Percentiles rank a stretch among this genome's conserved stretches.
Conservation (phyloP, 2,329 filamentous ascomycete species). For the Tolypocladium ovalisporum region DNA sequence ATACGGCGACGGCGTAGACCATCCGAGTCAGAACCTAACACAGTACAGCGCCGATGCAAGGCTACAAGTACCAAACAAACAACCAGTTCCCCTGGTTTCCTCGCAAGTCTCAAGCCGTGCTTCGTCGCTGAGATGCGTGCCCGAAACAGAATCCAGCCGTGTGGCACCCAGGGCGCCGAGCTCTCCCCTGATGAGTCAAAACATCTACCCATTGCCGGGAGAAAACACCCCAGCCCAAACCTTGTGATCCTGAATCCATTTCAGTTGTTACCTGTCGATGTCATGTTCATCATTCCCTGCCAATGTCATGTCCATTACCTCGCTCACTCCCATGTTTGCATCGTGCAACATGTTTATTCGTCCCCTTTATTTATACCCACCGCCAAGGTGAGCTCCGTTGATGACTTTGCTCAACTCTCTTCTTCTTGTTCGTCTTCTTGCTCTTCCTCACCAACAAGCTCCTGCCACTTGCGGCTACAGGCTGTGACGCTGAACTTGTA, state of each 20-base stretch:
- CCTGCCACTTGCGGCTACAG: constrained; percentile 47
- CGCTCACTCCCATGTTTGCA: neutral
- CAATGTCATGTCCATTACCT: neutral
- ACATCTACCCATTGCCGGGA: neutral
- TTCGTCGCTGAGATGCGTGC: too few relatives aligned
- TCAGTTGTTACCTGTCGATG: neutral
- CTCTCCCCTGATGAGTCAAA: neutral
- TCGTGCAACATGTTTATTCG: neutral
- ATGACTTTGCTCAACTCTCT: too few relatives aligned
- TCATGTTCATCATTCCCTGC: neutral
- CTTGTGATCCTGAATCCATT: too few relatives aligned
- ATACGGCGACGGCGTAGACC: neutral
- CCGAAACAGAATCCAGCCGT: too few relatives aligned
- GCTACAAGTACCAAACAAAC: neutral
- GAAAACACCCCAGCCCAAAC: too few relatives aligned
- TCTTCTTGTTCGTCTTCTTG: neutral
- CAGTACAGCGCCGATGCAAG: neutral
- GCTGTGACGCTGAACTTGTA: constrained; percentile 50
- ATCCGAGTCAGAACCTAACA: neutral
- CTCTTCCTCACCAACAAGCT: constrained; percentile 16
- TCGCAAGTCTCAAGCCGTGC: neutral
- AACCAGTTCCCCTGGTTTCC: neutral
- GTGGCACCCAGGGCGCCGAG: neutral
- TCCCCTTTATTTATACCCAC: too few relatives aligned
- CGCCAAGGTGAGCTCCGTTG: too few relatives aligned